These are phyloP conservation scores for Colletotrichum trifolii DNA, from an alignment of 2,329 filamentous ascomycete species.

Conservation along the genomic window DNA sequence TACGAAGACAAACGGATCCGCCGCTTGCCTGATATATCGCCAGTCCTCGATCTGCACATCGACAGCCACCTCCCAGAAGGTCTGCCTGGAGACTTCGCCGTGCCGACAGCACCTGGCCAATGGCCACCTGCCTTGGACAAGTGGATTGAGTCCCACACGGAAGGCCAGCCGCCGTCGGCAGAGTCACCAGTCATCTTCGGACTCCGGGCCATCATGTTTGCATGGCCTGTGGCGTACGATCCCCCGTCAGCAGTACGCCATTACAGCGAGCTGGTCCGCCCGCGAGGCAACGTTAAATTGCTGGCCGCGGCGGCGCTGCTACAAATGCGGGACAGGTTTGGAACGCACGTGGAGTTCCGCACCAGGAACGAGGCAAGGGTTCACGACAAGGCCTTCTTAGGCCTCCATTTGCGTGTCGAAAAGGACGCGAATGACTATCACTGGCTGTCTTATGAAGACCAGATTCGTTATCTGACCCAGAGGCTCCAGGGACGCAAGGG, in stretches of 20 bases:
- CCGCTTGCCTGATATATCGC: not conserved
- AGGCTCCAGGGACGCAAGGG: not conserved
- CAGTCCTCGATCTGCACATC: not conserved
- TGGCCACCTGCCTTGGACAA: not conserved
- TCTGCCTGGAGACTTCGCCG: not conserved
- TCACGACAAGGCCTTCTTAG: not conserved
- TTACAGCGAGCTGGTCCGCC: conserved; percentile 6
- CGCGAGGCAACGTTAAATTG: not conserved
- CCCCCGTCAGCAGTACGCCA: not conserved
- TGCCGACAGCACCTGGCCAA: not conserved
- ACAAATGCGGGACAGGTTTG: not conserved
- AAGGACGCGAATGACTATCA: not conserved
- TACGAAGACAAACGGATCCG: not conserved
- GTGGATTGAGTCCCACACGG: not conserved
- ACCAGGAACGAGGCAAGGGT: not conserved
- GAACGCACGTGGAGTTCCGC: not conserved
- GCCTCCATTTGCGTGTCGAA: not conserved
- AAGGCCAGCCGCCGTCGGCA: not conserved
- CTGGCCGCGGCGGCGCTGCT: not conserved
- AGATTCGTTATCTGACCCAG: not conserved
- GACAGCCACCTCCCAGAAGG: not conserved
- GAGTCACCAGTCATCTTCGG: not conserved
- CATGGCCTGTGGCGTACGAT: not conserved
- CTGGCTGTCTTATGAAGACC: not conserved
- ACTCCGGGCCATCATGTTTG: not conserved